phyloP scores from a whole-genome alignment of 495 filamentous ascomycete genomes.

The Penicillium coffeae region DNA sequence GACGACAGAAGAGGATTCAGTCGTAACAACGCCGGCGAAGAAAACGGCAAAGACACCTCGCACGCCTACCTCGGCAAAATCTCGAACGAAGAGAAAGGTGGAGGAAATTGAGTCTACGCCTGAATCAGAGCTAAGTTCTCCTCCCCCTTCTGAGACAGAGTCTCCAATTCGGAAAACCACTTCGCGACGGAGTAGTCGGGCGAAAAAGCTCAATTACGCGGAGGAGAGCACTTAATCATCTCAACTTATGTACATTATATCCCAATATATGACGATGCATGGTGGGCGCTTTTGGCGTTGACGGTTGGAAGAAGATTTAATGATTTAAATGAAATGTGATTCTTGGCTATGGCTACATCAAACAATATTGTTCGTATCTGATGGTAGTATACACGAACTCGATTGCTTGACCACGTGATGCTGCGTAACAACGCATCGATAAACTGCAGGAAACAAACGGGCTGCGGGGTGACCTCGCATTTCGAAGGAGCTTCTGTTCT shows the following conservation, averaged over 20 bases:
- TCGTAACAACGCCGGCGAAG: conserved; percentile 18
- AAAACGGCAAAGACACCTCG: conserved; percentile 15
- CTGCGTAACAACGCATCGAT: no score
- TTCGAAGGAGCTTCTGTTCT: no score
- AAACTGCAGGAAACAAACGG: no score
- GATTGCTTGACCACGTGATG: no score
- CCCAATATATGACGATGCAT: background rate
- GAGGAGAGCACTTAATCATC: conserved; percentile 33
- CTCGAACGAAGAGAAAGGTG: conserved; percentile 35
- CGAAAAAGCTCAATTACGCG: conserved; percentile 46
- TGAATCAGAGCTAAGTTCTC: conserved; percentile 19
- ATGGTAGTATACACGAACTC: no score
- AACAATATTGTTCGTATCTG: no score
- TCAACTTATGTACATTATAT: conserved; percentile 3
- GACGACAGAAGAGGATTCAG: conserved; percentile 5
- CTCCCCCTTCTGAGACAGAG: conserved; percentile 12
- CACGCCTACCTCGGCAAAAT: conserved; percentile 22
- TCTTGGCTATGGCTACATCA: no score
- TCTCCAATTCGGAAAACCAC: conserved; percentile 5
- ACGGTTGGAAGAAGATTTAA: no score
- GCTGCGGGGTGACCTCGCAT: no score
- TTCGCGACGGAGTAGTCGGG: conserved; percentile 32
- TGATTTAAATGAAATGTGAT: no score
- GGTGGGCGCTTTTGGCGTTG: no score
- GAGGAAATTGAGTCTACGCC: conserved; percentile 23